Conservation (phyloP, 2,329 filamentous ascomycete genomes). For the Graphilbum fragrans region DNA sequence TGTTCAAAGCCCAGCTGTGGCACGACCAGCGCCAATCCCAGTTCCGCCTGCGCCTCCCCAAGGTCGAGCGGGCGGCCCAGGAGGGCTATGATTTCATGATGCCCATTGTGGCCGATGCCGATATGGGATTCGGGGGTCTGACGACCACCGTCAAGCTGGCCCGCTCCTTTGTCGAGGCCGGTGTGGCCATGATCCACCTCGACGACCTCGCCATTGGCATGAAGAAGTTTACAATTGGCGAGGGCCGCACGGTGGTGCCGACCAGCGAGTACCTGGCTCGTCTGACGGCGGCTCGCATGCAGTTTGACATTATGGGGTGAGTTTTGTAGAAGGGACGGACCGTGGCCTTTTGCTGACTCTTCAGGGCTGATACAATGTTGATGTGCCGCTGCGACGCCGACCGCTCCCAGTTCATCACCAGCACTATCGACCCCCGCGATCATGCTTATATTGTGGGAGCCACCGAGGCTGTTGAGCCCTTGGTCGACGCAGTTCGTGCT, state of each 20-base stretch:
- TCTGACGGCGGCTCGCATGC: constrained; percentile 22
- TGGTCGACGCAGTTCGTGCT: constrained; percentile 14
- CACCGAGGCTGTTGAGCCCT: constrained; percentile 17
- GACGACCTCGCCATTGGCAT: constrained; percentile 29
- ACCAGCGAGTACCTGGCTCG: constrained; percentile 24
- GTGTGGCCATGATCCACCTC: constrained; percentile 29
- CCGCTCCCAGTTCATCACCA: constrained; percentile 25
- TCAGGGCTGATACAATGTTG: constrained; percentile 21
- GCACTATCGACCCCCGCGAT: constrained; percentile 22
- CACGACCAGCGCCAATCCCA: constrained; percentile 27
- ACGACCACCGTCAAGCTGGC: constrained; percentile 27
- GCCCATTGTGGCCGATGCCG: constrained; percentile 27
- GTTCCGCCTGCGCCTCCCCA: constrained; percentile 19
- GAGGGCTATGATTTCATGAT: constrained; percentile 26
- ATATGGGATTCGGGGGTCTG: constrained; percentile 28
- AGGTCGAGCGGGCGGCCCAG: constrained; percentile 17
- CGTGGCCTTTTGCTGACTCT: no score
- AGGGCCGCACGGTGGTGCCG: constrained; percentile 26
- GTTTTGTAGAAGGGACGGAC: not conserved
- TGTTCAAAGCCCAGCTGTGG: constrained; percentile 26
- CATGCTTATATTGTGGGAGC: constrained; percentile 26
- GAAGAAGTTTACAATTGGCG: constrained; percentile 29
- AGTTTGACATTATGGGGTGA: constrained; percentile 25
- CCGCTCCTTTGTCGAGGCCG: constrained; percentile 26
- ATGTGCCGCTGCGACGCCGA: constrained; percentile 25